Base-by-base conservation (phyloP, 164 flowering plant species). In the Magnolia kwangsiensis region DNA sequence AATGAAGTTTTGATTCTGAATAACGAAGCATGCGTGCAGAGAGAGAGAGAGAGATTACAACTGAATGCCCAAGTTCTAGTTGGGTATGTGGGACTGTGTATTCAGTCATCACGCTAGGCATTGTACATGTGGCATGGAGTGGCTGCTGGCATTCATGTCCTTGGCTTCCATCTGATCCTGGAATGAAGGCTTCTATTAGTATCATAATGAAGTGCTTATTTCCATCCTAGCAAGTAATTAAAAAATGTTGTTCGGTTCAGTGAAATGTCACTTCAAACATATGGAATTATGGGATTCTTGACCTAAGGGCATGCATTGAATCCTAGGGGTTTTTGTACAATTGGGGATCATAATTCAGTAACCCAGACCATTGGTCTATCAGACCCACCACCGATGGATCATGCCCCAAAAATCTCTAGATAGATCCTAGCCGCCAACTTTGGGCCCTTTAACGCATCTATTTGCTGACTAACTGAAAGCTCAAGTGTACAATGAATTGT, bases 41-140 rank as follows among this genome's bases (percentile, higher is more conserved):
- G 29, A 27, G 31, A 61, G 24, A 59, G 58, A 73, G 64, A 71
- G 31, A n/a, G 76, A 91, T 87, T 86, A 93, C 99, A 77, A 92
- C 83, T 72, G 99, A 89, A 78, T 90, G 99, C 64, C 98, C 95
- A 79, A 94, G 97, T 77, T 96, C 97, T 79, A 89, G 88, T 78
- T 90, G 93, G 50, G 93, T 84, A 77, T 87, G 85, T 59, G 90
- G 90, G 27, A 85, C 58, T 21, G 86, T 78, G 84, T 82, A 81
- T 72, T 82, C 90, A 73, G 81, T 86, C 78, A 72, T 81, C 72
- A 83, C 51, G 8, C 79, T 79, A 45, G 90, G 85, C 20, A 84
- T 45, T 66, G 81, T 67, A 72, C 91, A 79, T 51, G 83, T 74
- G 74, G 72, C 88, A 71, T 82, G 85, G 76, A 82, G 91, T 65